A percentile compares a stretch with the other conserved stretches of the same genome.
Evolutionary conservation across 352 stramenopile species (phyloP).

Genomic region (Elongisporangium senticosum): DNA sequence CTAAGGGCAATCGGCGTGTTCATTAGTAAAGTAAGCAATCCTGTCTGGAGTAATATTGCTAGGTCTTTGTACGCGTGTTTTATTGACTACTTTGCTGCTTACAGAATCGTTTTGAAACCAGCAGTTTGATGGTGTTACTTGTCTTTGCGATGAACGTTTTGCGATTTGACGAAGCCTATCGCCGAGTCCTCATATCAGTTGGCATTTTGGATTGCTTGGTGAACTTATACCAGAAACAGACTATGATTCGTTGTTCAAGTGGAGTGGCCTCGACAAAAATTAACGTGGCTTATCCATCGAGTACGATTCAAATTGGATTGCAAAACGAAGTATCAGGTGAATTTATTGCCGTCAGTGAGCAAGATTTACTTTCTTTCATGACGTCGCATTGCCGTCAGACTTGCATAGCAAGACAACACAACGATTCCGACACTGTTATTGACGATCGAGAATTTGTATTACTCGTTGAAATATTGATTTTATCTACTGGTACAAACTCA

Average conservation of each 20-base stretch:
- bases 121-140: conserved; percentile 30
- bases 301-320: conserved; percentile 21
- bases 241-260: conserved; percentile 16
- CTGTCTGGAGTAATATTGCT: not conserved
- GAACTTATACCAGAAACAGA: conserved; percentile 37
- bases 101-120: conserved; percentile 14
- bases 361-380: conserved; percentile 29
- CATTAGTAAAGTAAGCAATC: conserved; percentile 19
- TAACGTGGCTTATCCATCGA: conserved; percentile 45
- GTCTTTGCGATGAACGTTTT: conserved; percentile 32
- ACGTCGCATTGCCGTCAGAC: conserved; percentile 53
- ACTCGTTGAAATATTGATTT: conserved; percentile 39
- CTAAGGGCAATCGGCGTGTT: conserved; percentile 27
- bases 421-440: conserved; percentile 7
- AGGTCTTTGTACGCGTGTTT: conserved; percentile 5
- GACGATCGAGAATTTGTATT: conserved; percentile 24
- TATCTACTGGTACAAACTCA: conserved; percentile 12
- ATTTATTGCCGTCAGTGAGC: conserved; percentile 23
- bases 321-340: conserved; percentile 11
- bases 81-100: conserved; percentile 8
- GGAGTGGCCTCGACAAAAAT: conserved; percentile 29
- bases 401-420: conserved; percentile 6
- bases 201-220: conserved; percentile 34
- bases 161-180: conserved; percentile 40
- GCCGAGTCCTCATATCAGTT: conserved; percentile 26